phyloP scores from a whole-genome alignment of 2,329 filamentous ascomycete genomes.

The Fusarium fujikuroi region DNA sequence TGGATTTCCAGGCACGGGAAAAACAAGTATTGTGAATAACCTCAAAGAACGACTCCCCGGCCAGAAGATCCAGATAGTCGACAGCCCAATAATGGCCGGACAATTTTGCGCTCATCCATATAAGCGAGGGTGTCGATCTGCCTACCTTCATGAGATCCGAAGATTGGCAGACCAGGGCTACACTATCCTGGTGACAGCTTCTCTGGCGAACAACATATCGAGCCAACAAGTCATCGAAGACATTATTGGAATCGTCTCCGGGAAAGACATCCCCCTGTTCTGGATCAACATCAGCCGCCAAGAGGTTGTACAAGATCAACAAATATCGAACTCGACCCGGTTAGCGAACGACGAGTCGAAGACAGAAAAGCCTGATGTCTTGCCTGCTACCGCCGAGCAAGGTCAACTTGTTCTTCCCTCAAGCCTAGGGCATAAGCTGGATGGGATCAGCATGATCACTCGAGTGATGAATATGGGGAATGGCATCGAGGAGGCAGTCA shows the following conservation, averaged over 20 bases:
- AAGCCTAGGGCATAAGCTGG: background rate
- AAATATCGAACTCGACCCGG: background rate
- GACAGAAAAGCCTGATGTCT: background rate
- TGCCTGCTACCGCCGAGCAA: background rate
- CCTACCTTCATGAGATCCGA: slow-evolving; percentile 21
- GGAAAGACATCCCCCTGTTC: slow-evolving; percentile 5
- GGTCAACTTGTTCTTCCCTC: background rate
- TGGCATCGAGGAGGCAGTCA: background rate
- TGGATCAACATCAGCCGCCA: slow-evolving; percentile 19
- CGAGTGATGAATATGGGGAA: background rate
- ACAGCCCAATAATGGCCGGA: slow-evolving; percentile 17
- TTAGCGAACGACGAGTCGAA: background rate
- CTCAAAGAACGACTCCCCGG: background rate
- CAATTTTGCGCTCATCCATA: background rate
- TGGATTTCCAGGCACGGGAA: slow-evolving; percentile 4
- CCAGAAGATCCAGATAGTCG: background rate
- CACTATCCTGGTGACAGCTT: slow-evolving; percentile 18
- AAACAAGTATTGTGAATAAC: background rate
- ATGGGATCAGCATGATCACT: background rate
- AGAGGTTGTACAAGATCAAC: background rate
- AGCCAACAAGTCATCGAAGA: slow-evolving; percentile 7
- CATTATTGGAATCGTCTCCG: background rate
- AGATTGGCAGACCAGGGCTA: slow-evolving; percentile 5
- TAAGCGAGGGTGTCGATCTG: background rate
- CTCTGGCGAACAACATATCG: background rate